Conservation (phyloP, 192 early-diverging fungal species). For the Phlyctochytrium bullatum region DNA sequence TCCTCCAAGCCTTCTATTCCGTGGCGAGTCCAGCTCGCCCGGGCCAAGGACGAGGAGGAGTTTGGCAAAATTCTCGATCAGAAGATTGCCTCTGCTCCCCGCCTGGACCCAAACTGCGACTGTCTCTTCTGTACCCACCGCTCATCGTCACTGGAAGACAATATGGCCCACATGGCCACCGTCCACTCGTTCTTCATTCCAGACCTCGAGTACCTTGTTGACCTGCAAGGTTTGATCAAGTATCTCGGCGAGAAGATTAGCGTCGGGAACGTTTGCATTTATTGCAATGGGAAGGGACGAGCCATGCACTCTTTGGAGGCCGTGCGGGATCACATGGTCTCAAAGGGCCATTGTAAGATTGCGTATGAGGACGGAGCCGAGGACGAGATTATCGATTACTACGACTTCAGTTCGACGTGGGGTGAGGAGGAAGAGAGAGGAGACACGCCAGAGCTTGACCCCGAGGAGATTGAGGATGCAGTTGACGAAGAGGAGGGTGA, state of each 20-base stretch:
- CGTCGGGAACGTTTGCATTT: constrained; percentile 92
- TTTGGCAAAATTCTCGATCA: constrained; percentile 71
- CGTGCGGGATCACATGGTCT: constrained; percentile 90
- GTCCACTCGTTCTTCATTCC: constrained; percentile 95
- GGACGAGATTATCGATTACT: constrained; percentile 90
- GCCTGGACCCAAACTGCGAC: constrained; percentile 64
- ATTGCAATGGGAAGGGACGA: constrained; percentile 90
- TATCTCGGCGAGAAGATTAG: constrained; percentile 94
- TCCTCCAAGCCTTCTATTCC: constrained; percentile 16
- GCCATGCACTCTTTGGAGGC: constrained; percentile 81
- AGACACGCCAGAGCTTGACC: constrained; percentile 29
- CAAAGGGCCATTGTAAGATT: constrained; percentile 96
- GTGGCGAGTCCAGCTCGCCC: constrained; percentile 42
- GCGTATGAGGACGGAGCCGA: constrained; percentile 93
- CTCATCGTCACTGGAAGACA: constrained; percentile 47
- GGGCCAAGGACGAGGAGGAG: constrained; percentile 62
- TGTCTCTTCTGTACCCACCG: constrained; percentile 89
- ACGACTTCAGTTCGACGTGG: constrained; percentile 90
- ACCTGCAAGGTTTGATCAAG: constrained; percentile 81
- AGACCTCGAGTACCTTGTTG: constrained; percentile 89
- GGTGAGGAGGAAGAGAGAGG: constrained; percentile 43
- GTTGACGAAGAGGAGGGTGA: constrained; percentile 34
- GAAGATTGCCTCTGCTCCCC: constrained; percentile 70
- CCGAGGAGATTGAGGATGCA: constrained; percentile 37
- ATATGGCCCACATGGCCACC: constrained; percentile 89